Evolutionary conservation across 352 stramenopile species (phyloP).

Genomic region (Pythium phragmitis): DNA sequence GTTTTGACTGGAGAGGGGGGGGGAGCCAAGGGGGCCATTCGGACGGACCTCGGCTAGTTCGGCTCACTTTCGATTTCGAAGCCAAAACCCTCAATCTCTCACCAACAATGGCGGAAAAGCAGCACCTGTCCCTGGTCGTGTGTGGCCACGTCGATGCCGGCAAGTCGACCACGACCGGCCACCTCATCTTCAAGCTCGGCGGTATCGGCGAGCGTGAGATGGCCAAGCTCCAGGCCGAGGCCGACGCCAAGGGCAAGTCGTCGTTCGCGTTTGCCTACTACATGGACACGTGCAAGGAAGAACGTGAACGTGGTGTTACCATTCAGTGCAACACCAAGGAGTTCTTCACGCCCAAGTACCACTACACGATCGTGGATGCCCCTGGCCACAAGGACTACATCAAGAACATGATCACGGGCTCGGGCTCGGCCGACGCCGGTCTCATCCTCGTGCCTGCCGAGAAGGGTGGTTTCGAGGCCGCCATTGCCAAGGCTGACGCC

Average conservation of each 20-base stretch:
- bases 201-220: slow-evolving; percentile 99
- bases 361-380: slow-evolving; percentile 98
- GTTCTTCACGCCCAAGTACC: slow-evolving; percentile 96
- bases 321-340: slow-evolving; percentile 95
- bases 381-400: slow-evolving; percentile 98
- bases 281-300: slow-evolving; percentile 97
- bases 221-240: slow-evolving; percentile 98
- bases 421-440: slow-evolving; percentile 97
- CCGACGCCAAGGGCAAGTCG: slow-evolving; percentile 93
- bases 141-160: slow-evolving; percentile 97
- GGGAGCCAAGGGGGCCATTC: not conserved
- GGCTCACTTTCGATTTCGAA: slow-evolving; percentile 30
- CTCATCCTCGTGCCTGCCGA: slow-evolving; percentile 89
- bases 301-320: slow-evolving; percentile 97
- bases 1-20: slow-evolving; percentile 13
- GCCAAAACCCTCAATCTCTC: slow-evolving; percentile 42
- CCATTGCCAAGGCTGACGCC: slow-evolving; percentile 85
- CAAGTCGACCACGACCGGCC: slow-evolving; percentile 98
- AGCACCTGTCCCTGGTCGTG: slow-evolving; percentile 89
- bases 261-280: slow-evolving; percentile 99
- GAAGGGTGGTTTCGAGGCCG: slow-evolving; percentile 93
- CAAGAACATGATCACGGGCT: slow-evolving; percentile 99
- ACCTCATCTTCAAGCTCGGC: slow-evolving; percentile 99
- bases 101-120: slow-evolving; percentile 73
- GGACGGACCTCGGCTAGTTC: not conserved